Conservation (phyloP, 495 filamentous ascomycete species). For the Aspergillus nanangensis region DNA sequence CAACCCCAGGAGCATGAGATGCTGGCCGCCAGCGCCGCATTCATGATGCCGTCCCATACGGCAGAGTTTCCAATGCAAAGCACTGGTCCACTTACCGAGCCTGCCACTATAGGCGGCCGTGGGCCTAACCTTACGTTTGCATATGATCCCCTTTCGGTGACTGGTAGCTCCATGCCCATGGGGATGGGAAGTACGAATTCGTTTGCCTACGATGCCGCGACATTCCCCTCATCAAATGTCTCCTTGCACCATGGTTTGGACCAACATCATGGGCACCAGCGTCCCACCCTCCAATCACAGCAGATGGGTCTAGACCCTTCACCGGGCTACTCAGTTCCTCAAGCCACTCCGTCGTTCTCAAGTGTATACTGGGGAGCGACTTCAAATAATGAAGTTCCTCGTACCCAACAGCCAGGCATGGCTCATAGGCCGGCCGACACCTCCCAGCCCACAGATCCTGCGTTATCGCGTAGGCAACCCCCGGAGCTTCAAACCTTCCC, state of each 20-base stretch:
- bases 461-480: constrained; percentile 2
- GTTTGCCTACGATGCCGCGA: constrained; percentile 25
- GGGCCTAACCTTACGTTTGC: constrained; percentile 24
- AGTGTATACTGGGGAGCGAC: constrained; percentile 12
- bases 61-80: constrained; percentile 4
- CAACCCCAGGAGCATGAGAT: constrained; percentile 8
- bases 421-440: background rate
- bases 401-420: background rate
- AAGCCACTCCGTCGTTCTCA: constrained; percentile 1
- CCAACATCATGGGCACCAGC: constrained; percentile 4
- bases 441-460: background rate
- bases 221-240: constrained; percentile 16
- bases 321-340: constrained; percentile 7
- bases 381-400: background rate
- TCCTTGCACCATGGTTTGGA: constrained; percentile 14
- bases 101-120: constrained; percentile 20
- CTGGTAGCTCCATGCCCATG: no score
- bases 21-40: constrained; percentile 2
- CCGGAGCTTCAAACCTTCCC: constrained; percentile 14
- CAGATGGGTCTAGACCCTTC: constrained; percentile 4
- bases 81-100: no score
- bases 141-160: constrained; percentile 27
- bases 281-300: constrained; percentile 8
- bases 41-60: constrained; percentile 18
- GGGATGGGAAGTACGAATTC: constrained; percentile 15